Evolutionary conservation across 1,139 yeast species (phyloP), one percentile per base, ranked within the genome.

Genomic region (Candida glucosophila): DNA sequence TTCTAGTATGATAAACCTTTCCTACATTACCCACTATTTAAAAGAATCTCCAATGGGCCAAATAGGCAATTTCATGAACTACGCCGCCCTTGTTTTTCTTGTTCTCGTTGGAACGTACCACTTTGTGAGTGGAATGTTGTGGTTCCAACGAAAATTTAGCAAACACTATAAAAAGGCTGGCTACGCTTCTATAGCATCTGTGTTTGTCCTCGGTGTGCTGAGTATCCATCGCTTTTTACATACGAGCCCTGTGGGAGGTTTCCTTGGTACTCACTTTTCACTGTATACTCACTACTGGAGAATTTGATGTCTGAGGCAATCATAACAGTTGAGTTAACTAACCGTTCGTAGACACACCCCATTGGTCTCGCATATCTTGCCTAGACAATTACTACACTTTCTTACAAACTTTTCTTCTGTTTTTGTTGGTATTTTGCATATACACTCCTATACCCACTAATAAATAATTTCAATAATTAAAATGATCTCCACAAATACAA

Each of bases 1-100:
- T 44, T 67, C 78, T 6, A 64, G 79, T 1, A 53, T 72, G 31
- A 49, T 81, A 15, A 63, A 59, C 19, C 50, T 81, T 24, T 67
- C 68, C 12, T 80, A 63, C 40, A 57, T 79, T 8, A 41, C 73
- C 3, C 67, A 64, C 41, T 55, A 65, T 7, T 45, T 71, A 19
- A 39, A 46, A 27, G 36, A 41, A 10, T 43, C 54, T 4, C 32
- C 33, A 3, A 20, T 35, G 19, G 31, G 34, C 5, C 29, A 24
- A 15, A 35, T 39, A 22, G 52, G 52, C 6, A 46, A 43, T 7
- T 15, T 18, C 3, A 15, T 47, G 14, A 58, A 60, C 30, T 33
- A 33, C 19, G 17, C 32, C 3, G 37, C 41, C 5, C 27, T 60
- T 12, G 25, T 34, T 6, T 33, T 37, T 12, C 33, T 60, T 19